Evolutionary conservation across 352 stramenopile species (phyloP).

Genomic region (Hyaloperonospora brassicae): DNA sequence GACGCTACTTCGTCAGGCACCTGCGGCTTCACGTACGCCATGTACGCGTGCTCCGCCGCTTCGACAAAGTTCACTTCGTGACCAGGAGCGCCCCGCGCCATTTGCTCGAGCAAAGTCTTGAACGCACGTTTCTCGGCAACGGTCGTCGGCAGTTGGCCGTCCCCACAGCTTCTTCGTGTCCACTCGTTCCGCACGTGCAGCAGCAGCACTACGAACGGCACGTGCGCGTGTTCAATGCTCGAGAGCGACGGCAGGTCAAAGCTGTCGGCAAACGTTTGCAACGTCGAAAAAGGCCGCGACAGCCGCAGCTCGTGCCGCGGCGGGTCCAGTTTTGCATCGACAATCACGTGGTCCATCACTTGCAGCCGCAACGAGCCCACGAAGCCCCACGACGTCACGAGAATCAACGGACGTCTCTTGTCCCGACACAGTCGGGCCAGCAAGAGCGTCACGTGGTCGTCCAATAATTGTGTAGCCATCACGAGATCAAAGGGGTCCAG

Average conservation of each 20-base stretch:
- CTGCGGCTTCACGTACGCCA: constrained; percentile 79
- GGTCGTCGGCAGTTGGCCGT: constrained; percentile 46
- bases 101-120: constrained; percentile 57
- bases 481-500: constrained; percentile 77
- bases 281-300: constrained; percentile 53
- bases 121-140: constrained; percentile 90
- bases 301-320: constrained; percentile 87
- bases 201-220: constrained; percentile 92
- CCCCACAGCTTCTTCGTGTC: constrained; percentile 40
- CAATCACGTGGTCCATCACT: constrained; percentile 68
- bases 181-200: constrained; percentile 57
- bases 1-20: constrained; percentile 75
- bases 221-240: constrained; percentile 84
- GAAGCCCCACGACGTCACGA: constrained; percentile 87
- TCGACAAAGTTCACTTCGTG: constrained; percentile 96
- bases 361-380: constrained; percentile 90
- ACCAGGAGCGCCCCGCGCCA: constrained; percentile 40
- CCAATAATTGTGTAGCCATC: constrained; percentile 82
- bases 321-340: constrained; percentile 87
- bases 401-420: constrained; percentile 74
- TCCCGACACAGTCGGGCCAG: constrained; percentile 65
- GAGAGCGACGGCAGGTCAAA: constrained; percentile 68
- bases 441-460: constrained; percentile 38
- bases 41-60: constrained; percentile 88
- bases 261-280: constrained; percentile 43